Percentiles rank a stretch among this genome's conserved stretches.
phyloP scores from a whole-genome alignment of 116 monocot species.

The Zostera marina region DNA sequence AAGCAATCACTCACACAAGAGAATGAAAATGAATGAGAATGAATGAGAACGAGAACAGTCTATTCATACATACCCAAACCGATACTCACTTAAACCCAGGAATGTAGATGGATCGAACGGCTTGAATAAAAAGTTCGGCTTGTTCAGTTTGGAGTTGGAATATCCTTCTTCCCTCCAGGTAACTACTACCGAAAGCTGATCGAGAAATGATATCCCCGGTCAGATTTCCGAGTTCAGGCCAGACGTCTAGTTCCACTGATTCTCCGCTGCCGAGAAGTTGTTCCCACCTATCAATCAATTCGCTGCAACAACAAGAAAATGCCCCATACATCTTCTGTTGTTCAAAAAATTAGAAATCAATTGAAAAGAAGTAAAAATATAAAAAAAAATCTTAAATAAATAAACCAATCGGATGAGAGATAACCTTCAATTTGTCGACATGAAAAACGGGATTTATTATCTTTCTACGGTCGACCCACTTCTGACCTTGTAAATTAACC shows the following conservation, averaged over 20 bases:
- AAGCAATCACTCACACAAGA: not conserved
- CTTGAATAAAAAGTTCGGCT: constrained; percentile 8
- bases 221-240: constrained; percentile 37
- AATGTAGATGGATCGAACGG: constrained; percentile 1
- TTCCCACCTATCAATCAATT: constrained; percentile 39
- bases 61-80: not conserved
- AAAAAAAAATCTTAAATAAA: not conserved
- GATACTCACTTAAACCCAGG: constrained; percentile 19
- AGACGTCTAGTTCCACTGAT: constrained; percentile 28
- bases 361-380: not conserved
- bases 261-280: constrained; percentile 1
- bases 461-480: constrained; percentile 33
- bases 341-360: not conserved
- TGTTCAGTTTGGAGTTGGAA: constrained; percentile 31
- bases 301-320: constrained; percentile 27
- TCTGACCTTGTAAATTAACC: constrained; percentile 11
- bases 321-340: constrained; percentile 36
- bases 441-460: constrained; percentile 45
- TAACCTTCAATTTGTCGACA: constrained; percentile 36
- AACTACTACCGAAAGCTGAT: constrained; percentile 41
- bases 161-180: constrained; percentile 25
- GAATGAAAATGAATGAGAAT: not conserved
- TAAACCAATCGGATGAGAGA: not conserved
- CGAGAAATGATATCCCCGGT: constrained; percentile 36
- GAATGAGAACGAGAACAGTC: not conserved